A percentile compares a stretch with the other conserved stretches of the same genome.
These are phyloP conservation scores for Backusella westeae DNA, from an alignment of 192 early-diverging fungal species.

Conservation along the genomic window DNA sequence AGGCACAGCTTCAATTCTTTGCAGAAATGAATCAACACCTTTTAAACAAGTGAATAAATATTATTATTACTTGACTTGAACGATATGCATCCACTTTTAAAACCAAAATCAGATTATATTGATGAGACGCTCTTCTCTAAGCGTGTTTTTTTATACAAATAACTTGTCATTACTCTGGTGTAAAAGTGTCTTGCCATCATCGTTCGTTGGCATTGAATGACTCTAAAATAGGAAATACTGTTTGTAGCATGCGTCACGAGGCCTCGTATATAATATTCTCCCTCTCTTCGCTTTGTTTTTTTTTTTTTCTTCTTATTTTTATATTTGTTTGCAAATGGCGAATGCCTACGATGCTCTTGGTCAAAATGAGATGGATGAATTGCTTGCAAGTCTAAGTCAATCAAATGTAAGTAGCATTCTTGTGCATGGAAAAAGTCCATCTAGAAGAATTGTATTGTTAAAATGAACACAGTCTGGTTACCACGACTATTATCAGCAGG, in stretches of 20 bases:
- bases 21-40: no score
- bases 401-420: background rate
- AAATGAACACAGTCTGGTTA: background rate
- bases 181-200: background rate
- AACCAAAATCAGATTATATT: no score
- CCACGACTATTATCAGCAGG: background rate
- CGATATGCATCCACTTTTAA: no score
- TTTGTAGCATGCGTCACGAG: background rate
- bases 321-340: background rate
- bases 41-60: no score
- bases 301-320: background rate
- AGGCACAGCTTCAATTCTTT: no score
- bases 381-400: background rate
- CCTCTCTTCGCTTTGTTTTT: background rate
- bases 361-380: constrained; percentile 7
- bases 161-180: no score
- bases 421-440: background rate
- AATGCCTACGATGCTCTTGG: background rate
- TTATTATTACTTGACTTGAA: no score
- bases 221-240: background rate
- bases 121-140: no score
- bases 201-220: background rate
- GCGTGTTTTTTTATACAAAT: no score
- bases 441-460: background rate
- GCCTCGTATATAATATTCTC: background rate